Conservation (phyloP, 345 rosid species). For the Populus ilicifolia region DNA sequence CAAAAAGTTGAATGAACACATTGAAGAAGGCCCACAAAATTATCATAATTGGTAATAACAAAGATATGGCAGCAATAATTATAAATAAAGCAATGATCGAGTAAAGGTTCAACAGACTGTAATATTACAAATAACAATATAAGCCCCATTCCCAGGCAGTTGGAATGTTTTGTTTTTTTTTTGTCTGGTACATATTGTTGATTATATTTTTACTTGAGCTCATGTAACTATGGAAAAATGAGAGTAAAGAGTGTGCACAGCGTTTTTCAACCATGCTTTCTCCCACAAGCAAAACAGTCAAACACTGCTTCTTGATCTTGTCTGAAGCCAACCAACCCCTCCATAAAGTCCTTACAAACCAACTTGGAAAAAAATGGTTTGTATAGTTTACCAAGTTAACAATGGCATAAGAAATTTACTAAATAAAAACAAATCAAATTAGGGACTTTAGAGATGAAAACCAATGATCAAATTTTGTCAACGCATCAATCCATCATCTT, state of each 20-base stretch:
- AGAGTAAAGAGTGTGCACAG: not conserved
- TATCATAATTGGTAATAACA: not conserved
- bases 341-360: not conserved
- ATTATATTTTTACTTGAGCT: not conserved
- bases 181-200: not conserved
- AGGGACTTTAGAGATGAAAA: not conserved
- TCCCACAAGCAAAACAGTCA: not conserved
- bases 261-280: not conserved
- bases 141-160: not conserved
- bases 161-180: not conserved
- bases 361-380: not conserved
- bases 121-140: not conserved
- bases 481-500: not conserved
- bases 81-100: not conserved
- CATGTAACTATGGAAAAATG: not conserved
- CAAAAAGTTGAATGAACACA: slow-evolving; percentile 2
- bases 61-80: not conserved
- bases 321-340: not conserved
- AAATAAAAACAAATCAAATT: not conserved
- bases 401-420: not conserved
- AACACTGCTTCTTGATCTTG: not conserved
- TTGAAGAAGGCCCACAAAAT: not conserved
- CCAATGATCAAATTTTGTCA: not conserved
- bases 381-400: not conserved
- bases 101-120: not conserved